Conservation (phyloP, 208 protist genomes). For the Leishmania guyanensis region DNA sequence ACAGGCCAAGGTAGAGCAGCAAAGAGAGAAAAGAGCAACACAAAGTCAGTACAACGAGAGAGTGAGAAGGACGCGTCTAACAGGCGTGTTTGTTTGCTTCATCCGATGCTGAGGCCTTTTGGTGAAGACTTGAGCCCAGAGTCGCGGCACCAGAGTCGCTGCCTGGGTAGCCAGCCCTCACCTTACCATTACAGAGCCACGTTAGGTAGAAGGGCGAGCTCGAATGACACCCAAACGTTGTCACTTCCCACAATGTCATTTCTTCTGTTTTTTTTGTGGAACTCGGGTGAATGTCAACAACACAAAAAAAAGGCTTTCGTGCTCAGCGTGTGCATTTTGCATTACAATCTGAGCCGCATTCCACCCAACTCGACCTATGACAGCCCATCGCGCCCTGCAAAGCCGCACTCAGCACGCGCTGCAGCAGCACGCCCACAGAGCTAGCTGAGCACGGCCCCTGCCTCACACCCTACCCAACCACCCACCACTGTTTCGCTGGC, state of each 20-base stretch:
- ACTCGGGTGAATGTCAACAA: neutral
- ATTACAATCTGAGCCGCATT: neutral
- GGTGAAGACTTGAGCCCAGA: too few relatives aligned
- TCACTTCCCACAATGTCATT: neutral
- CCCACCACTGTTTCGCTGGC: neutral
- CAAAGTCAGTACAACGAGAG: neutral
- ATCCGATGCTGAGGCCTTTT: neutral
- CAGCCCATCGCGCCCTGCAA: neutral
- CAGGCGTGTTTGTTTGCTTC: neutral
- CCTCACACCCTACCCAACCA: neutral
- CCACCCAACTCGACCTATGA: neutral
- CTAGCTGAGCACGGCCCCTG: neutral
- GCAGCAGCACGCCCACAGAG: neutral
- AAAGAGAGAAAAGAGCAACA: neutral
- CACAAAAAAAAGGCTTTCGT: neutral
- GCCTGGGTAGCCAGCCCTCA: neutral
- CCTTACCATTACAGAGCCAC: neutral
- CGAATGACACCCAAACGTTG: neutral
- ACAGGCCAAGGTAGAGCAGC: neutral
- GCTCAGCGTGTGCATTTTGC: neutral
- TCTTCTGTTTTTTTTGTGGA: too few relatives aligned
- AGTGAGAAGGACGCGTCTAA: neutral
- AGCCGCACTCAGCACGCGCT: too few relatives aligned
- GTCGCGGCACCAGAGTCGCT: neutral
- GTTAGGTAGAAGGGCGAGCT: neutral